Conservation (phyloP, 2,329 filamentous ascomycete species). For the Colletotrichum higginsianum region DNA sequence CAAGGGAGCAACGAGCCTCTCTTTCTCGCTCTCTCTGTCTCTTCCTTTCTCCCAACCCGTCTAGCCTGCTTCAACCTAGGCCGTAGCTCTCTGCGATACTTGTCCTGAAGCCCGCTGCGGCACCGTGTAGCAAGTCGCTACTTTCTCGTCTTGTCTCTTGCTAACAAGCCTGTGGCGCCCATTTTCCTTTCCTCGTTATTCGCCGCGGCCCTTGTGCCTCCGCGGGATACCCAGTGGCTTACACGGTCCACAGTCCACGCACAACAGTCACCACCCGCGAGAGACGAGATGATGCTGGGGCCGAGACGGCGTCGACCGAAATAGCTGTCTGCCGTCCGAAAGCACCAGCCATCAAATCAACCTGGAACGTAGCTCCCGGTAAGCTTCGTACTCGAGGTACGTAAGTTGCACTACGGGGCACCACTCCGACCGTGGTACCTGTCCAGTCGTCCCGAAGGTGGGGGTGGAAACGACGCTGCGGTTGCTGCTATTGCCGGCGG, state of each 20-base stretch:
- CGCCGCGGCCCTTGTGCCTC: neutral
- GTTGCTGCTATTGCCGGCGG: slow-evolving; percentile 11
- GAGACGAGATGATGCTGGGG: neutral
- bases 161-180: slow-evolving; percentile 13
- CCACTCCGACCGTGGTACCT: slow-evolving; percentile 22
- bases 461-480: slow-evolving; percentile 32
- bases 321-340: slow-evolving; percentile 14
- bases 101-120: slow-evolving; percentile 15
- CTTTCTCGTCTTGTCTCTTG: slow-evolving; percentile 17
- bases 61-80: slow-evolving; percentile 36
- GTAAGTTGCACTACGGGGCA: slow-evolving; percentile 36
- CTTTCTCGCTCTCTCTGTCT: no score
- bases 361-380: slow-evolving; percentile 36
- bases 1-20: slow-evolving; percentile 13
- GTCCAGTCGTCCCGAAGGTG: slow-evolving; percentile 34
- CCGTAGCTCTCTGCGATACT: slow-evolving; percentile 17
- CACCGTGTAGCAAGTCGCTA: slow-evolving; percentile 36
- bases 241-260: neutral
- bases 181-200: neutral
- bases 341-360: slow-evolving; percentile 35
- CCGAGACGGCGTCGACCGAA: slow-evolving; percentile 3
- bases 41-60: neutral
- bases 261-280: neutral
- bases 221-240: slow-evolving; percentile 9
- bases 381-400: slow-evolving; percentile 39